Percentiles rank a stretch among this genome's conserved stretches.
These are phyloP conservation scores for Pseudoturritis turrita DNA, from an alignment of 345 rosid genomes.

Conservation along the genomic window DNA sequence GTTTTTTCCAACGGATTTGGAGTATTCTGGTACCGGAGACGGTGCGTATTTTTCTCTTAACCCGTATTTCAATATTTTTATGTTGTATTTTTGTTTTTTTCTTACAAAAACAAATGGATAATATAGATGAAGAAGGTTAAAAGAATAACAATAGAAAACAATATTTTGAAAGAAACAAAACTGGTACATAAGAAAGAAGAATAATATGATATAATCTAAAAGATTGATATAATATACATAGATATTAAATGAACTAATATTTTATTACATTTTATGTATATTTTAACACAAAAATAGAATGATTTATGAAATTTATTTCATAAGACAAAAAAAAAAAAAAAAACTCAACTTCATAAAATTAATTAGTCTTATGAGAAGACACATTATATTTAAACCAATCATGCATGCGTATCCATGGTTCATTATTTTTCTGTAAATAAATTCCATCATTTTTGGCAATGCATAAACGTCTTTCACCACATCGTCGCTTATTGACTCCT, in stretches of 20 bases:
- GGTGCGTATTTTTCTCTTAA: no score
- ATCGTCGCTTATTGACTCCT: background rate
- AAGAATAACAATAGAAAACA: no score
- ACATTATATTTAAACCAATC: background rate
- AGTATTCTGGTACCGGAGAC: no score
- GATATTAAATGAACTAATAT: background rate
- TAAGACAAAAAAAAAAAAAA: no score
- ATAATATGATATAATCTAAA: background rate
- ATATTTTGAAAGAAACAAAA: no score
- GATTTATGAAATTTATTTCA: background rate
- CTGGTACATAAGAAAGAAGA: background rate
- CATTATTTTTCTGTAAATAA: background rate
- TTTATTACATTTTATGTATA: background rate
- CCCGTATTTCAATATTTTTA: no score
- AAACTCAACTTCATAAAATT: background rate
- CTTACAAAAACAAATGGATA: no score
- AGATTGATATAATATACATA: no score
- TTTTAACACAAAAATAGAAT: background rate
- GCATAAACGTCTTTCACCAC: background rate
- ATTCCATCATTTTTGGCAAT: background rate
- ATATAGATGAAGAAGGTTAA: no score
- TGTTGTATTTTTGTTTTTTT: no score
- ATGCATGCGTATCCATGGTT: background rate
- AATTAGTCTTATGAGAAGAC: background rate
- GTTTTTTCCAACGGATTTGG: no score